Percentiles rank a stretch among this genome's conserved stretches.
Evolutionary conservation across 257 asterid genomes (phyloP).

Genomic region (Datura wrightii): DNA sequence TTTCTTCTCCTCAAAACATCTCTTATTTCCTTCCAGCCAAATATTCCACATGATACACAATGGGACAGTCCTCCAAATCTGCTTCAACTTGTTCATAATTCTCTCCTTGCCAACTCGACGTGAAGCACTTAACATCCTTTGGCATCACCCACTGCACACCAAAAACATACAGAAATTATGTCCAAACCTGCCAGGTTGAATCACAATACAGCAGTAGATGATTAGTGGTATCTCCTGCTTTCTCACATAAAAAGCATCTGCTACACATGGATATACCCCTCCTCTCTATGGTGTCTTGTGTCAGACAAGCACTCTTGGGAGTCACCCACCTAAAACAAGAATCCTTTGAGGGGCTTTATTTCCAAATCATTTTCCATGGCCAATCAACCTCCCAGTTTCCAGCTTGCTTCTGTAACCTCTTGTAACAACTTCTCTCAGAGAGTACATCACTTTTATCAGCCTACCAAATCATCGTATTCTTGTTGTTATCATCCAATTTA

Average conservation of each 20-base stretch:
- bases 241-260: background rate
- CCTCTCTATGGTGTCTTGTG: background rate
- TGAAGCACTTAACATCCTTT: background rate
- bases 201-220: slow-evolving; percentile 7
- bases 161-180: slow-evolving; percentile 11
- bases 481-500: background rate
- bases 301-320: background rate
- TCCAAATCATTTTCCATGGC: background rate
- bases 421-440: background rate
- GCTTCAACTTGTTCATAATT: background rate
- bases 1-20: slow-evolving; percentile 19
- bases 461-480: background rate
- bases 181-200: background rate
- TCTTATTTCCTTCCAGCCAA: slow-evolving; percentile 1
- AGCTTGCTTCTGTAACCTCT: background rate
- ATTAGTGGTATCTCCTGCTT: slow-evolving; percentile 14
- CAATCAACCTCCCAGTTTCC: background rate
- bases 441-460: background rate
- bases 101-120: background rate
- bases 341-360: background rate
- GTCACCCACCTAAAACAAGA: background rate
- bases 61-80: background rate
- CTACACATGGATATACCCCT: background rate
- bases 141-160: background rate
- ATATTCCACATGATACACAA: background rate